Evolutionary conservation across 345 rosid genomes (phyloP), one percentile per base, ranked within the genome.

Genomic region (Eucalyptus pauciflora): DNA sequence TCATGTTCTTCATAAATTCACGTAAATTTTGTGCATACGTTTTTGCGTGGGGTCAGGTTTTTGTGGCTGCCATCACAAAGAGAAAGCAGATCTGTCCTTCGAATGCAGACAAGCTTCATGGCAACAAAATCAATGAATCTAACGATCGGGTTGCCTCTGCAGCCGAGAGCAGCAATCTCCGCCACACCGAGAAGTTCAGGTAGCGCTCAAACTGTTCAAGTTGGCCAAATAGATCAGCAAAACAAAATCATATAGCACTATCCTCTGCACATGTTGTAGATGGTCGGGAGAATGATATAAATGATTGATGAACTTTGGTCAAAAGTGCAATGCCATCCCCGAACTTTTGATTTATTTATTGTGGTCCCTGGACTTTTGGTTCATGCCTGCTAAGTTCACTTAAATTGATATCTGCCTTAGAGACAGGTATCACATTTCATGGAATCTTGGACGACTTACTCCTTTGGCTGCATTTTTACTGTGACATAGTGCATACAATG

Each of bases 31-130:
- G 4, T 33, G 51, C 41, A 56, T 85, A 51, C 22, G 64, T 71
- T 43, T n/a, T 8, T 8, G 10, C 62, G 81, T 88, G 88, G 81
- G 85, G 29, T 20, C 93, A 96, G 99, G 99, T 97, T 89, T 91
- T 97, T 81, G 98, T 96, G 90, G 99, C 99, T 37, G 98, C 99
- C 41, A 87, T 94, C 85, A 29, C 92, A 27, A 97, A 97, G 93
- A 94, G 98, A 91, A 94, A 96, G 89, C 96, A 95, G 87, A 90
- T 45, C 50, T 91, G 90, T 89, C 98, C 98, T 86, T 91, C 98
- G 50, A 92, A 92, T 90, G 92, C 95, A 86, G 91, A 91, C 45
- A 91, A 91, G 96, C 93, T 94, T 88, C 91, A 94, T 89, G 95
- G 96, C 90, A 91, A 88, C 85, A 76, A 41, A 20, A 76, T 76